Evolutionary conservation across 371 early-diverging fungal genomes (phyloP).

Genomic region (Mortierella sp.): DNA sequence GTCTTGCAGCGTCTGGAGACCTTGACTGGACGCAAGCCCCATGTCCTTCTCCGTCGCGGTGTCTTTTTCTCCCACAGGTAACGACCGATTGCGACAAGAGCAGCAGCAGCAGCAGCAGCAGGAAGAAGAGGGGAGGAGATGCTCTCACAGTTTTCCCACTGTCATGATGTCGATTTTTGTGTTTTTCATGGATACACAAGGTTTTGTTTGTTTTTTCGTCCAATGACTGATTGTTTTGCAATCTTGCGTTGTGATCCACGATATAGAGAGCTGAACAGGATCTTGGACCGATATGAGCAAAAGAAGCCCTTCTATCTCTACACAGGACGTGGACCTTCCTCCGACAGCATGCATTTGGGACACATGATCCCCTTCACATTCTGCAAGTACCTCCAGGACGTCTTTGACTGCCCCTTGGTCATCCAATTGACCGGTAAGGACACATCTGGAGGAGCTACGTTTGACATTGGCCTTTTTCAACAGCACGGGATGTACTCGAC

Average conservation of each 20-base stretch:
- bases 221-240: background rate
- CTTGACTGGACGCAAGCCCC: slow-evolving; percentile 89
- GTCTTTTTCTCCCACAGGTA: slow-evolving; percentile 98
- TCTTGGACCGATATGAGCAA: slow-evolving; percentile 93
- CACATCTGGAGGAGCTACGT: background rate
- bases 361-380: slow-evolving; percentile 99
- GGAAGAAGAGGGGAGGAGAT: background rate
- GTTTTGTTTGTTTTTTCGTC: background rate
- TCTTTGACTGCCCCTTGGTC: slow-evolving; percentile 97
- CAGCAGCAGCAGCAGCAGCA: background rate
- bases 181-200: background rate
- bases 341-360: slow-evolving; percentile 98
- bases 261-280: slow-evolving; percentile 92
- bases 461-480: background rate
- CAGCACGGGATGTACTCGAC: too few relatives aligned
- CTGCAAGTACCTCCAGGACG: slow-evolving; percentile 99
- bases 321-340: slow-evolving; percentile 99
- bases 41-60: slow-evolving; percentile 92
- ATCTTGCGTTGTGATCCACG: background rate
- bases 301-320: slow-evolving; percentile 99
- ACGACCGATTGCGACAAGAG: background rate
- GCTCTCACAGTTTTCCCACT: background rate
- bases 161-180: background rate
- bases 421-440: slow-evolving; percentile 93
- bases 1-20: slow-evolving; percentile 87